Conservation (phyloP, 345 rosid genomes). For the rapeseed (Brassica napus) region Da-Ae NC_063440.1:20683501-20684000, state of each 20-base stretch:
- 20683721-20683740: neutral
- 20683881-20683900: conserved; percentile 5
- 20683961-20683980: too few relatives aligned
- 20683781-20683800: conserved; percentile 10
- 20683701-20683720: neutral
- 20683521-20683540: neutral
- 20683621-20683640: neutral
- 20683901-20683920: conserved; percentile 24
- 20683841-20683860: neutral
- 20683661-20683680: conserved; percentile 4
- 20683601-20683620: conserved; percentile 21
- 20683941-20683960: neutral
- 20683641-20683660: neutral
- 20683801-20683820: conserved; percentile 8
- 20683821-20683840: neutral
- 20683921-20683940: neutral
- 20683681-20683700: neutral
- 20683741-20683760: neutral
- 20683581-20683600: conserved; percentile 5
- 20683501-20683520: conserved; percentile 9
- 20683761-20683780: conserved; percentile 18
- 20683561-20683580: neutral
- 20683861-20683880: conserved; percentile 17
- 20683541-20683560: conserved; percentile 16
- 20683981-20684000: too few relatives aligned